Evolutionary conservation across 495 filamentous ascomycete species (phyloP), one percentile per base, ranked within the genome.

Genomic region (Annulohypoxylon moriforme): DNA sequence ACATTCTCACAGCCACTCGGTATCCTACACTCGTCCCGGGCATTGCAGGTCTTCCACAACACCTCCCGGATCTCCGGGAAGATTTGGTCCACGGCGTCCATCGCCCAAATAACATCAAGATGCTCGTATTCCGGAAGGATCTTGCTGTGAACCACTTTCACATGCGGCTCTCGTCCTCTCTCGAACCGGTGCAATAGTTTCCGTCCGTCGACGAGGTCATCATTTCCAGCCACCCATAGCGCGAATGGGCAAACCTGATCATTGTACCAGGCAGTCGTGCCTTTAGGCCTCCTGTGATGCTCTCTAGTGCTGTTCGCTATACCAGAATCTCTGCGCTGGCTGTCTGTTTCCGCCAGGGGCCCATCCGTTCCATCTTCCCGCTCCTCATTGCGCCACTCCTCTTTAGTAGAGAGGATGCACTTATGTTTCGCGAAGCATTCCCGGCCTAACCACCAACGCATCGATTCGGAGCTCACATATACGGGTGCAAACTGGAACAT

Each of bases 41-140:
- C 87, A 18, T 82, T 31, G 66, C 86, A 87, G 27, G 86, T 88
- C 77, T 87, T 89, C 95, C 95, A 97, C 42, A 99, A 75, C 27
- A 97, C 90, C 75, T 96, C 90, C 31, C 87, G 84, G 0, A 99
- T 83, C 81, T 97, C 96, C 64, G 82, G 86, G 3, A 93, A 94
- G 5, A 98, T 92, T 78, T 94, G 87, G 56, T 97, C 92, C 20
- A 93, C 87, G 0, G 88, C 86, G 77, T 98, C 94, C 82, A 99
- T 93, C 0, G 95, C 95, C 95, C 95, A 99, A 25, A 99, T 86
- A 4, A 98, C 94, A 81, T 99, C 95, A 25, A 99, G 84, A 78
- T 99, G 95, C 80, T 97, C 94, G 78, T 98, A 97, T 58, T 92
- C 95, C 1, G 94, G 89, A 27, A 99, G 92, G 22, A 97, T 81